Evolutionary conservation across 164 flowering plant species (phyloP), one percentile per base, ranked within the genome.

Genomic region (Vitis riparia): DNA sequence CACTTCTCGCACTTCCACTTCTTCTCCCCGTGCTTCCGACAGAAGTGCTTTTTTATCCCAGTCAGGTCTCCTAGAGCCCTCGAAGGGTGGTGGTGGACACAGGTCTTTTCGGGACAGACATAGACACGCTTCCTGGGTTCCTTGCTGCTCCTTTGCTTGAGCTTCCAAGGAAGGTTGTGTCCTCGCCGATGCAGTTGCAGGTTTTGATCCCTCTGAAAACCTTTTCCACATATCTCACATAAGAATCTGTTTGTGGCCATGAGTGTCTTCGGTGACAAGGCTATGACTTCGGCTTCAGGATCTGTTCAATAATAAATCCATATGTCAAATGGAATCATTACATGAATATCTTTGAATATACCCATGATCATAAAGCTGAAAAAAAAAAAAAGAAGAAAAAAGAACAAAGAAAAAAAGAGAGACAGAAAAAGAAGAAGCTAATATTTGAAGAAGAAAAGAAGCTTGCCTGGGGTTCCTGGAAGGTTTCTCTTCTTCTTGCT

Each of bases 1-100:
- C 98, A 94, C 79, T 92, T 94, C 59, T 90, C 96, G 27, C 98
- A 94, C 88, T 94, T 94, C 98, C 98, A 94, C 79, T 94, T 92
- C 87, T 91, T 94, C 89, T 94, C 98, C 6, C 98, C 98, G 51
- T 94, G 98, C 70, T 94, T 94, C 71, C 98, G 56, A 51, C 93
- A 92, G 65, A 89, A 94, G 79, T 94, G 98, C 73, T 94, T 94
- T 79, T 94, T 94, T 49, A 94, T 91, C 3, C 98, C 98, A 0
- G 98, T 94, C 1, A 94, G 87, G 74, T 94, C 98, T 17, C 98
- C 97, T 4, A 94, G 96, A 64, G 98, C 98, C 82, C 98, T 84
- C 0, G 98, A 89, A 23, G 98, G 94, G 59, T 89, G 89, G 73
- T 94, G 78, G 66, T 94, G 98, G 13, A 94, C 93, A 59, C 98